Percentiles rank a stretch among this genome's conserved stretches.
These are phyloP conservation scores for Silene uniflora DNA, from an alignment of 148 eudicot species.

Conservation along the genomic window DNA sequence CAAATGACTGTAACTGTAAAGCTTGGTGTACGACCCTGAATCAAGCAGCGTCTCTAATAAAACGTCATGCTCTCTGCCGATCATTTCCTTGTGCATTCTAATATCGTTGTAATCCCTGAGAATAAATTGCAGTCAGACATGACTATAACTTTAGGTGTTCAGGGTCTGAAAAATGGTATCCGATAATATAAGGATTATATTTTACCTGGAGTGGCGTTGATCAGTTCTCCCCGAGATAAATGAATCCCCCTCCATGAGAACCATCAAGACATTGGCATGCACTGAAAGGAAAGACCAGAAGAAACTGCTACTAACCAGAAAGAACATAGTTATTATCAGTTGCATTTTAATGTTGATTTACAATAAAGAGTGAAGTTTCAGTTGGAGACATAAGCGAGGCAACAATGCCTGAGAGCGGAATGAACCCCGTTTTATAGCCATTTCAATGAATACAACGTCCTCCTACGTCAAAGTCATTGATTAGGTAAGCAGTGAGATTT, in stretches of 20 bases:
- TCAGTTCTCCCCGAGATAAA: slow-evolving; percentile 26
- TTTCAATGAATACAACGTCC: background rate
- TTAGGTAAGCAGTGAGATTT: slow-evolving; percentile 30
- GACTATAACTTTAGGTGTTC: background rate
- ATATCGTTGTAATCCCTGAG: slow-evolving; percentile 34
- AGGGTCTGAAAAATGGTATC: background rate
- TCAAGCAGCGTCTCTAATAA: slow-evolving; percentile 46
- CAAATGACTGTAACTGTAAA: slow-evolving; percentile 65
- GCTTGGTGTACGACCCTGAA: slow-evolving; percentile 43
- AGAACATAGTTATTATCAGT: slow-evolving; percentile 13
- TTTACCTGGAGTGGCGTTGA: slow-evolving; percentile 30
- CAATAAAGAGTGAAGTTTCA: background rate
- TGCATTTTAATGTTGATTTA: slow-evolving; percentile 20
- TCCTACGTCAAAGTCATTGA: slow-evolving; percentile 3
- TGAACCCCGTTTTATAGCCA: slow-evolving; percentile 18
- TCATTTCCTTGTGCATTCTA: slow-evolving; percentile 35
- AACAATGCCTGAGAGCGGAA: background rate
- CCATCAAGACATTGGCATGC: slow-evolving; percentile 53
- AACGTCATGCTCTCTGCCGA: slow-evolving; percentile 40
- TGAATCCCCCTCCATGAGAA: slow-evolving; percentile 58
- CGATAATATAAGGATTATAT: background rate
- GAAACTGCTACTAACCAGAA: slow-evolving; percentile 27
- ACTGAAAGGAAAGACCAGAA: slow-evolving; percentile 25
- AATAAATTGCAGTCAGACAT: background rate
- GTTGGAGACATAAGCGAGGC: background rate